A percentile compares a stretch with the other conserved stretches of the same genome.
phyloP scores from a whole-genome alignment of 331 rosid genomes.

The Saraca asoca region DNA sequence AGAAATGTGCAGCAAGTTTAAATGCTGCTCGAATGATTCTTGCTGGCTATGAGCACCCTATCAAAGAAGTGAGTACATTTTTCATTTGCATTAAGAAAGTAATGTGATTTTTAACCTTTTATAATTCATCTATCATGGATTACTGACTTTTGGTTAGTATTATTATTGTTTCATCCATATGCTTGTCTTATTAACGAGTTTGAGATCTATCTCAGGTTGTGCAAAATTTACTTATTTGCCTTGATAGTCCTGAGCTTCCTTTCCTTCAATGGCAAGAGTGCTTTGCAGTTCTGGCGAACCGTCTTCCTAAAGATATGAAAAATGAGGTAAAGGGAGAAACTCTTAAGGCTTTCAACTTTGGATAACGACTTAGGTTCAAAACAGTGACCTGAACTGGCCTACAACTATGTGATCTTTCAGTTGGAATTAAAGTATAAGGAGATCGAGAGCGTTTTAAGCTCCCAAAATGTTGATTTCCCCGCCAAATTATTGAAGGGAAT shows the following conservation, averaged over 20 bases:
- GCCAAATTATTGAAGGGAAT: slow-evolving; percentile 74
- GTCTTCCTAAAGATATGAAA: slow-evolving; percentile 94
- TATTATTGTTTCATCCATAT: not conserved
- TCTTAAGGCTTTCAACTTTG: slow-evolving; percentile 8
- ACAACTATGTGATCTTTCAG: slow-evolving; percentile 53
- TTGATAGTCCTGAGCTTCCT: slow-evolving; percentile 97
- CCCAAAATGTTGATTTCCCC: slow-evolving; percentile 85
- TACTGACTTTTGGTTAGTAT: not conserved
- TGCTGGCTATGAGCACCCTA: slow-evolving; percentile 93
- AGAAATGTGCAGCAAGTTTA: slow-evolving; percentile 92
- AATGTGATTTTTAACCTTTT: not conserved
- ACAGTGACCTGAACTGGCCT: slow-evolving; percentile 35
- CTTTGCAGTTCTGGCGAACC: slow-evolving; percentile 85
- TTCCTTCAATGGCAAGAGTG: slow-evolving; percentile 99
- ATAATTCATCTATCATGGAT: no score
- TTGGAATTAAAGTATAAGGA: slow-evolving; percentile 89
- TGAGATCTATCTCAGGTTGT: slow-evolving; percentile 61
- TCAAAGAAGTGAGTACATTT: slow-evolving; percentile 74
- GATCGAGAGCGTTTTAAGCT: slow-evolving; percentile 66
- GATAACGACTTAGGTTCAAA: slow-evolving; percentile 13
- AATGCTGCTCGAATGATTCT: slow-evolving; percentile 91
- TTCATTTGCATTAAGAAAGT: not conserved
- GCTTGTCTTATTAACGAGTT: slow-evolving; percentile 31
- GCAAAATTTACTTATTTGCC: slow-evolving; percentile 88
- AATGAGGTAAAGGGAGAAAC: slow-evolving; percentile 63